Evolutionary conservation across 768 basidiomycete genomes (phyloP).

Genomic region (Termitomyces heimii): DNA sequence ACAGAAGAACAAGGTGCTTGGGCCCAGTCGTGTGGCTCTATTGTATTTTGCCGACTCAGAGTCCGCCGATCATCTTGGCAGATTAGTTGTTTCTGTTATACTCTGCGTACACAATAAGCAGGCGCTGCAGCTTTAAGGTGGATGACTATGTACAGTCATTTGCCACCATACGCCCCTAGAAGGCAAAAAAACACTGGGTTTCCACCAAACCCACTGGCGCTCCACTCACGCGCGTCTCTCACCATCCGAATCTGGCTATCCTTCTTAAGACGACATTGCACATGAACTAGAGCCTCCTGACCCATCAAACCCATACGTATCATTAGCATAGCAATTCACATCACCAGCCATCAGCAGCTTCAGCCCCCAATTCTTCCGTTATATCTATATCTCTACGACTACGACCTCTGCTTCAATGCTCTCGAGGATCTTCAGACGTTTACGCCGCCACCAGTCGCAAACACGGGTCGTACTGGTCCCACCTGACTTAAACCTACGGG

Average conservation of each 20-base stretch:
- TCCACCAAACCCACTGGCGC: background rate
- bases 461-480: conserved; percentile 17
- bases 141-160: background rate
- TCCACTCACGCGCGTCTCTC: background rate
- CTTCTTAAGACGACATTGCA: conserved; percentile 5
- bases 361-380: background rate
- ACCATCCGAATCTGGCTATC: conserved; percentile 1
- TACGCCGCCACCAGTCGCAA: conserved; percentile 14
- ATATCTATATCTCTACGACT: background rate
- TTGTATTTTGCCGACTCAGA: background rate
- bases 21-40: background rate
- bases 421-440: conserved; percentile 21
- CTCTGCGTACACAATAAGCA: background rate
- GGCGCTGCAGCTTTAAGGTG: background rate
- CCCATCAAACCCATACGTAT: conserved; percentile 1
- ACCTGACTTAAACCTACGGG: conserved; percentile 30
- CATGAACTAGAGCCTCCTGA: conserved; percentile 17
- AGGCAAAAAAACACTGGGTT: background rate
- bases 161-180: background rate
- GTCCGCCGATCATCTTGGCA: background rate
- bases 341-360: background rate
- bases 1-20: conserved; percentile 6
- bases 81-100: background rate
- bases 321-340: background rate
- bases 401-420: conserved; percentile 17